A percentile compares a stretch with the other conserved stretches of the same genome.
phyloP scores from a whole-genome alignment of 106 monocot species.

The Ottelia alismoides region DNA sequence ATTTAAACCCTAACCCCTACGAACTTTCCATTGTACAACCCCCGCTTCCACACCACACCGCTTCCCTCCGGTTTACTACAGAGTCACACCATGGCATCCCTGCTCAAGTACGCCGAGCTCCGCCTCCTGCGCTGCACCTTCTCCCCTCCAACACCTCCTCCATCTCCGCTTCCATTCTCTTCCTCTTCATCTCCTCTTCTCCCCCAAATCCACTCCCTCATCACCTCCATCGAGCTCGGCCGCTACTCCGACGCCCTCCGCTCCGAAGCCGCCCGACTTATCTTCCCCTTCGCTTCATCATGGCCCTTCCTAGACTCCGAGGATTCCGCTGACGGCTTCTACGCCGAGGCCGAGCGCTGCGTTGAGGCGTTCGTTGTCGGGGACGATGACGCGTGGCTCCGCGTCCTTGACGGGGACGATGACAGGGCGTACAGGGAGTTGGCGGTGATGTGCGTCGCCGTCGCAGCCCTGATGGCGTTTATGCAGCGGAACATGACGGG shows the following conservation, averaged over 20 bases:
- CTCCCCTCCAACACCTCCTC: slow-evolving; percentile 2
- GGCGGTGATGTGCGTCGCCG: slow-evolving; percentile 50
- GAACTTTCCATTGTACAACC: too few relatives aligned
- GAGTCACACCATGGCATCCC: too few relatives aligned
- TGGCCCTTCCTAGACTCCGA: slow-evolving; percentile 41
- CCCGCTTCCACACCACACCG: too few relatives aligned
- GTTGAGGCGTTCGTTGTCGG: slow-evolving; percentile 32
- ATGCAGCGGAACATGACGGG: slow-evolving; percentile 79
- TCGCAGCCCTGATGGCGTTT: slow-evolving; percentile 74
- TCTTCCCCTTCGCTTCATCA: slow-evolving; percentile 31
- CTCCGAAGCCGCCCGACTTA: slow-evolving; percentile 21
- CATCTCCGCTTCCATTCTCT: slow-evolving; percentile 3
- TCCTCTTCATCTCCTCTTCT: slow-evolving; percentile 4
- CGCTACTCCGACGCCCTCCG: slow-evolving; percentile 45
- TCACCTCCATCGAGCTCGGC: slow-evolving; percentile 57
- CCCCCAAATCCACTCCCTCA: slow-evolving; percentile 22
- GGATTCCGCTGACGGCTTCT: slow-evolving; percentile 46
- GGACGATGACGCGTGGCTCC: slow-evolving; percentile 30
- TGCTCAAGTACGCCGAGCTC: slow-evolving; percentile 80
- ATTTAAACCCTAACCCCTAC: too few relatives aligned
- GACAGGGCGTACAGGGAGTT: slow-evolving; percentile 14
- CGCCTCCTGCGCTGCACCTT: slow-evolving; percentile 89
- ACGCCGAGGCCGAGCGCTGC: slow-evolving; percentile 33
- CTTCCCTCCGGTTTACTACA: too few relatives aligned
- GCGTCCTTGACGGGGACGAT: slow-evolving; percentile 11